These are phyloP conservation scores for Pinus taeda DNA, from an alignment of 75 land plant species.

Conservation along the genomic window DNA sequence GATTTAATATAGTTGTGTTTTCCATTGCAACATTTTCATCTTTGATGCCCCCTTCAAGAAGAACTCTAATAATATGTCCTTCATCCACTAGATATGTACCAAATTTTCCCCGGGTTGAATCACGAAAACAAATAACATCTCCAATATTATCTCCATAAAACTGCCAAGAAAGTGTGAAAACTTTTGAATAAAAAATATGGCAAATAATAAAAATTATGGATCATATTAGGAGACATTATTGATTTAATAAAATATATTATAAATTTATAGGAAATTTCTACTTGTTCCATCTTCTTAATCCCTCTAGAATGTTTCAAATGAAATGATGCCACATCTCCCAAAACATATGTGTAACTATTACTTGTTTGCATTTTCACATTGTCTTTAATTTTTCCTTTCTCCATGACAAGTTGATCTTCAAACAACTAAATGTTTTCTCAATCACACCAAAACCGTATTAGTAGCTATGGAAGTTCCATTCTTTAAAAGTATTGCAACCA, in stretches of 20 bases:
- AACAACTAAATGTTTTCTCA: constrained; percentile 72
- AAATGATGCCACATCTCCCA: constrained; percentile 89
- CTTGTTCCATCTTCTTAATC: constrained; percentile 80
- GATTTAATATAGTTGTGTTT: constrained; percentile 47
- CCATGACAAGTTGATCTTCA: constrained; percentile 72
- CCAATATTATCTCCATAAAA: constrained; percentile 90
- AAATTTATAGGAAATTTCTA: constrained; percentile 79
- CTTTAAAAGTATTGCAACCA: constrained; percentile 65
- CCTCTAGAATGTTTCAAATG: constrained; percentile 73
- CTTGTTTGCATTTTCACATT: constrained; percentile 75
- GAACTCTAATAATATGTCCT: constrained; percentile 71
- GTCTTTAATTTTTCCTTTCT: constrained; percentile 92
- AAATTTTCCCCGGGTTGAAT: constrained; percentile 46
- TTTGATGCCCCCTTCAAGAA: constrained; percentile 82
- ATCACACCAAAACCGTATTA: constrained; percentile 86
- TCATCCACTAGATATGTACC: constrained; percentile 85
- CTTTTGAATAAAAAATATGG: constrained; percentile 91
- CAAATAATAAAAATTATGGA: constrained; percentile 66
- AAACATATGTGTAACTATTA: constrained; percentile 76
- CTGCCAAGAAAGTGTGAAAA: constrained; percentile 92
- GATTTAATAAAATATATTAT: constrained; percentile 81
- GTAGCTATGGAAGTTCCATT: constrained; percentile 65
- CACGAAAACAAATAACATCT: constrained; percentile 65
- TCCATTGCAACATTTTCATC: constrained; percentile 78
- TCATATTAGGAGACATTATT: constrained; percentile 58